These are phyloP conservation scores for Leccinum ochraceum DNA, from an alignment of 768 basidiomycete species.

Conservation along the genomic window DNA sequence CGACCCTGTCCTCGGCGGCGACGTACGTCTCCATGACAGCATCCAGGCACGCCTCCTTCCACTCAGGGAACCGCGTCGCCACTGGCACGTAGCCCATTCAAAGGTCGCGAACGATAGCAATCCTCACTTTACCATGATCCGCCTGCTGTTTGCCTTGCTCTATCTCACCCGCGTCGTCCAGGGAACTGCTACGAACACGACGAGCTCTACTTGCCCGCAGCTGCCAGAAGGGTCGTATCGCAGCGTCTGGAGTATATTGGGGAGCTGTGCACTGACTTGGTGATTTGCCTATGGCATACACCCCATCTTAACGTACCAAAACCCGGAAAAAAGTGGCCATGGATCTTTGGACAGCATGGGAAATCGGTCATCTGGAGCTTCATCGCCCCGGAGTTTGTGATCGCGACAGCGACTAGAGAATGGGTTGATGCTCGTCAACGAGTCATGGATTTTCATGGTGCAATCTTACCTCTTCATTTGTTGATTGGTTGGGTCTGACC, in stretches of 20 bases:
- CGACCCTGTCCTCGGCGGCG: conserved; percentile 60
- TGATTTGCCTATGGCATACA: neutral
- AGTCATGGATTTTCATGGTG: neutral
- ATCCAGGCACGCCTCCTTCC: conserved; percentile 90
- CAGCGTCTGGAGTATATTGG: neutral
- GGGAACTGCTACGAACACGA: too few species aligned
- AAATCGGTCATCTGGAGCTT: neutral
- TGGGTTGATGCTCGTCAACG: neutral
- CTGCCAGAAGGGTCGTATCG: too few species aligned
- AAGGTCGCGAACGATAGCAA: too few species aligned
- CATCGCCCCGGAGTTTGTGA: neutral
- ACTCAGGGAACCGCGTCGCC: conserved; percentile 86
- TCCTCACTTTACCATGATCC: too few species aligned
- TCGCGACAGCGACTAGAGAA: neutral
- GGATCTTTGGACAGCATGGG: too few species aligned
- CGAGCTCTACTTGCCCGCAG: too few species aligned
- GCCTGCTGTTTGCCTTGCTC: too few species aligned
- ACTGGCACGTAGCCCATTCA: conserved; percentile 37
- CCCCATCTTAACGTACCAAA: neutral
- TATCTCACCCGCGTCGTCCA: too few species aligned
- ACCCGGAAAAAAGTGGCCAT: neutral
- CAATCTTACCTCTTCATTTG: neutral
- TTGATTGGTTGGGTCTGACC: neutral
- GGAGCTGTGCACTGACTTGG: neutral
- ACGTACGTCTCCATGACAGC: conserved; percentile 69